Evolutionary conservation across 225 moss, liverwort and hornwort species (phyloP), one percentile per base, ranked within the genome.

Genomic region (Bryoerythrophyllum caledonicum): DNA sequence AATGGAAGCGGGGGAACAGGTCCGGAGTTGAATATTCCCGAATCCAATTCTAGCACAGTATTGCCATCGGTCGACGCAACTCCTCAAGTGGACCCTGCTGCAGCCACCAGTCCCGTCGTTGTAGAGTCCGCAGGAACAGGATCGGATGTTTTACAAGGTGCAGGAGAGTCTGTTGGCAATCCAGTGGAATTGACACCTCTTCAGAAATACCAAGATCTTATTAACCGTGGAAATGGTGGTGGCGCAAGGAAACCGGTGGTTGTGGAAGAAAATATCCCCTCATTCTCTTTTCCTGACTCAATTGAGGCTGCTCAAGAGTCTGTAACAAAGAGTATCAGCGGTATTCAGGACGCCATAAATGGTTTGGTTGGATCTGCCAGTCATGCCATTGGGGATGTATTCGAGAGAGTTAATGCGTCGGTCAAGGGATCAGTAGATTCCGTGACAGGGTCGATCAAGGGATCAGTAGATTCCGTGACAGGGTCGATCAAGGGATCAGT

Each of bases 291-390:
- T 32, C 79, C 87, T 49, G 63, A 73, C 59, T 81, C 87, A 70
- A n/a, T 85, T 25, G 71, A 83, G 46, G 80, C 69, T 74, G 94
- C 82, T 65, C 90, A 90, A 67, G 88, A 88, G 67, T 82, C 86
- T 21, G 86, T 81, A 59, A 37, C 81, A 60, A 88, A 84, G 34
- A 79, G 89, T n/a, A 35, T 90, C 14, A 59, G 73, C 7, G 86
- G 73, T 70, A 60, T 90, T 60, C 82, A 91, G 71, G 80, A 78
- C 60, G 61, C 78, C 25, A 41, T 87, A 23, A 83, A 81, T 32
- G 78, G 75, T 59, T 78, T 85, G 8, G 63, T 94, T 49, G 89
- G 84, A 67, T 84, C 84, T 70, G 85, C 75, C 74, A 84, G 56
- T 52, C 75, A 76, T 56, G 54, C 81, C 32, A 74, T 83, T 40